Conservation (phyloP, 495 filamentous ascomycete species). For the Cryomyces antarcticus region DNA sequence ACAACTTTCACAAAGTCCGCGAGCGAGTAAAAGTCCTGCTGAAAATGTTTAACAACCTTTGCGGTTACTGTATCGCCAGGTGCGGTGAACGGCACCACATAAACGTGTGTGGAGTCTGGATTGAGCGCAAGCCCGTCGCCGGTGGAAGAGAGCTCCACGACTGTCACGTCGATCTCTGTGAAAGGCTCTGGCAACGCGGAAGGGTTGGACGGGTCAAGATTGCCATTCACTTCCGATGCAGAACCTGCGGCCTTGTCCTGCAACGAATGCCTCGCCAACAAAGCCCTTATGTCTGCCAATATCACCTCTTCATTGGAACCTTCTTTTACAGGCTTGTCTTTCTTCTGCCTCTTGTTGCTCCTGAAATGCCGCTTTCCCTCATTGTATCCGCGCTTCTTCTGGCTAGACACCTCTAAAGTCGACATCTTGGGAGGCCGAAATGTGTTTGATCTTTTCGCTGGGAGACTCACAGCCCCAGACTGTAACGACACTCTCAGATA, state of each 20-base stretch:
- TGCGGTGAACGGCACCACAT: conserved; percentile 71
- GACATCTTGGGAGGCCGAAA: conserved; percentile 1
- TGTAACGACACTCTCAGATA: too few species aligned
- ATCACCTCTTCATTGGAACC: conserved; percentile 58
- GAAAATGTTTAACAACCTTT: conserved; percentile 53
- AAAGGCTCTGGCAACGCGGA: conserved; percentile 41
- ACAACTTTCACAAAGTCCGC: conserved; percentile 68
- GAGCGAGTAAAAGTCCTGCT: conserved; percentile 38
- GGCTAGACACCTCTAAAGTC: conserved; percentile 4
- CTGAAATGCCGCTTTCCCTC: conserved; percentile 20
- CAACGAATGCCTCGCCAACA: conserved; percentile 35
- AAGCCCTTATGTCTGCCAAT: conserved; percentile 40
- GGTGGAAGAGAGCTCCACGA: conserved; percentile 64
- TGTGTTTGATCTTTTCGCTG: not conserved
- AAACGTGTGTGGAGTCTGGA: conserved; percentile 48
- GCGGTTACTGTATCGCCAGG: conserved; percentile 66
- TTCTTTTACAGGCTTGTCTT: conserved; percentile 26
- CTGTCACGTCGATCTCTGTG: conserved; percentile 56
- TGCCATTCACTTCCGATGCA: too few species aligned
- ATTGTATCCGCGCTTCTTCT: conserved; percentile 14
- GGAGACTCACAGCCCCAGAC: too few species aligned
- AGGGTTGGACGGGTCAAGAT: not conserved
- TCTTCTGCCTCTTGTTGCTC: conserved; percentile 36
- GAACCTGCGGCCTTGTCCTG: conserved; percentile 7
- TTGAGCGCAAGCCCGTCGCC: conserved; percentile 66